These are phyloP conservation scores for Suillus subalutaceus DNA, from an alignment of 768 basidiomycete genomes.

Conservation along the genomic window DNA sequence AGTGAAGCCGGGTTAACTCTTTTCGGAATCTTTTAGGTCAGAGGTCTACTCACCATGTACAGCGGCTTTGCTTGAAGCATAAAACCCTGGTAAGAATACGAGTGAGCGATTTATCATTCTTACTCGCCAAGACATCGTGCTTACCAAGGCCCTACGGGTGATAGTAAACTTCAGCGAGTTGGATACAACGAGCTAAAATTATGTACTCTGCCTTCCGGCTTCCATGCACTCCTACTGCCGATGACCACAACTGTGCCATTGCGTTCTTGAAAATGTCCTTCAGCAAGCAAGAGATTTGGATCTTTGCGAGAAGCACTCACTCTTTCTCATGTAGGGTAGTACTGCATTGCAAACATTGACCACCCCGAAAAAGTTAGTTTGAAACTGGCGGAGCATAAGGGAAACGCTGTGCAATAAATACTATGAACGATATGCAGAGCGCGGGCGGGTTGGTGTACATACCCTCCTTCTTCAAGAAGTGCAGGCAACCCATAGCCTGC, in stretches of 20 bases:
- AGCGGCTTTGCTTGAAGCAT: slow-evolving; percentile 46
- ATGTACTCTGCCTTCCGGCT: slow-evolving; percentile 38
- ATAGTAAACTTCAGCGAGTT: slow-evolving; percentile 2
- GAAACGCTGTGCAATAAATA: neutral
- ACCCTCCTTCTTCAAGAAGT: slow-evolving; percentile 50
- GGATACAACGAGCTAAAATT: neutral
- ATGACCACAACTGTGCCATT: slow-evolving; percentile 41
- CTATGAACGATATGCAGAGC: neutral
- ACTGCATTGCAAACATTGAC: slow-evolving; percentile 47
- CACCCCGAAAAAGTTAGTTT: slow-evolving; percentile 46
- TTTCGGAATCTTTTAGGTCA: slow-evolving; percentile 2
- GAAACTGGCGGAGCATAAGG: slow-evolving; percentile 3
- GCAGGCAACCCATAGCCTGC: slow-evolving; percentile 47
- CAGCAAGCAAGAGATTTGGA: neutral
- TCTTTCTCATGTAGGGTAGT: slow-evolving; percentile 43
- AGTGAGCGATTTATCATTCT: neutral
- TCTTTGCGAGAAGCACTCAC: slow-evolving; percentile 18
- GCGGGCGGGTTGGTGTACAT: slow-evolving; percentile 9
- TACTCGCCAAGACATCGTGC: neutral
- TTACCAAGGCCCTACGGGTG: slow-evolving; percentile 1
- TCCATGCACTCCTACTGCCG: slow-evolving; percentile 41
- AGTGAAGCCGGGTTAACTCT: slow-evolving; percentile 4
- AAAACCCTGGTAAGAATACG: slow-evolving; percentile 16
- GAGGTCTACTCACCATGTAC: slow-evolving; percentile 33
- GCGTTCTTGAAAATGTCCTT: neutral